Percentiles rank a stretch among this genome's conserved stretches.
phyloP scores from a whole-genome alignment of 192 early-diverging fungal genomes.

The Chytriomyces sp. region DNA sequence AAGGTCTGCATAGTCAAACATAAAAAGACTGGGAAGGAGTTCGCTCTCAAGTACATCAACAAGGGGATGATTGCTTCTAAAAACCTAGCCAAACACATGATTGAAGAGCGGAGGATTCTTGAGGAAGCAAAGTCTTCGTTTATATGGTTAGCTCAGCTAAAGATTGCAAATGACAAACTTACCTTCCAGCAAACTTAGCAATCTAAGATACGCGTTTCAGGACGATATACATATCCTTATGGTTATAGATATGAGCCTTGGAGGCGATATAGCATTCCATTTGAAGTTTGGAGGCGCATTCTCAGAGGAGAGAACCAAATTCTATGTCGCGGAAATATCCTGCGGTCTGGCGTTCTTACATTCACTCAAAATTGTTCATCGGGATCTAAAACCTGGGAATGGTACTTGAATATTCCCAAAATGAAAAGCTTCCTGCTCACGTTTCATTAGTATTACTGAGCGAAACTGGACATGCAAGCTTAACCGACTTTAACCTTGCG shows the following conservation, averaged over 20 bases:
- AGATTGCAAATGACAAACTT: not conserved
- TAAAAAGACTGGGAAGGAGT: slow-evolving; percentile 71
- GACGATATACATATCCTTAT: slow-evolving; percentile 67
- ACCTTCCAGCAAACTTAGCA: slow-evolving; percentile 17
- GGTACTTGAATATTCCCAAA: slow-evolving; percentile 3
- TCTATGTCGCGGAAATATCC: slow-evolving; percentile 51
- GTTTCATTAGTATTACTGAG: slow-evolving; percentile 43
- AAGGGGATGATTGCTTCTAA: slow-evolving; percentile 90
- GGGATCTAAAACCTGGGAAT: slow-evolving; percentile 51
- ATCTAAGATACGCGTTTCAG: slow-evolving; percentile 64
- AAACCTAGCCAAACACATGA: slow-evolving; percentile 78
- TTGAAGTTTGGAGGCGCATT: slow-evolving; percentile 45
- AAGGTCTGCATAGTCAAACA: slow-evolving; percentile 92
- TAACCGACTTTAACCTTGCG: slow-evolving; percentile 61
- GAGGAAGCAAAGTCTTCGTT: slow-evolving; percentile 84
- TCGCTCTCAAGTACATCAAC: slow-evolving; percentile 96
- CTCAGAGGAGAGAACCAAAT: slow-evolving; percentile 44
- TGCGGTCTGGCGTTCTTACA: slow-evolving; percentile 52
- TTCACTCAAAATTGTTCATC: slow-evolving; percentile 49
- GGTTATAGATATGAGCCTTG: slow-evolving; percentile 61
- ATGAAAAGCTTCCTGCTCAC: slow-evolving; percentile 4
- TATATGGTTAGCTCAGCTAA: too few species aligned
- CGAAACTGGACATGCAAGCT: slow-evolving; percentile 49
- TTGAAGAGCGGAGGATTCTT: slow-evolving; percentile 84
- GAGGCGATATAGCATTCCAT: slow-evolving; percentile 64